Conservation (phyloP, 805 yeast species). For the Wickerhamia fluorescens region DNA sequence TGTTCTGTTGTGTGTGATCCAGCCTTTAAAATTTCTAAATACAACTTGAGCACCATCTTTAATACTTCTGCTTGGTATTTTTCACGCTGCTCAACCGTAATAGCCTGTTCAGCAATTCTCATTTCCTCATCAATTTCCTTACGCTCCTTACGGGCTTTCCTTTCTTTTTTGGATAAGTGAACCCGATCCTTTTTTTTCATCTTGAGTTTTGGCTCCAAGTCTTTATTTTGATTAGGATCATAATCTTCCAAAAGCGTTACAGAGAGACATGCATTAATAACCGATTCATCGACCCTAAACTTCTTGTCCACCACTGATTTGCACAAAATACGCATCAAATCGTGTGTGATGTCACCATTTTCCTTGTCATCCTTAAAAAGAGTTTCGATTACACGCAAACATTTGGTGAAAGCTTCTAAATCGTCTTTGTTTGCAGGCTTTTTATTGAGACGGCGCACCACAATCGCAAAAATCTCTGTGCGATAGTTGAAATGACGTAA, state of each 20-base stretch:
- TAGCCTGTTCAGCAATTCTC: conserved; percentile 78
- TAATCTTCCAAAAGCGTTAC: conserved; percentile 61
- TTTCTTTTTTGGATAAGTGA: conserved; percentile 84
- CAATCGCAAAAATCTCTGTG: conserved; percentile 59
- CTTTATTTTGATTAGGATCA: conserved; percentile 54
- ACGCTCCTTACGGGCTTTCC: conserved; percentile 80
- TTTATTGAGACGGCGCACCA: conserved; percentile 61
- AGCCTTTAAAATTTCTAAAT: conserved; percentile 65
- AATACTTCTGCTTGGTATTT: conserved; percentile 77
- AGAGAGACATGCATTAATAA: conserved; percentile 64
- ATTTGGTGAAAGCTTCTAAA: conserved; percentile 44
- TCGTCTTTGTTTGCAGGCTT: conserved; percentile 46
- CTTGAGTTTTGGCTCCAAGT: conserved; percentile 37
- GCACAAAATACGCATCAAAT: conserved; percentile 57
- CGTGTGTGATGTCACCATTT: conserved; percentile 74
- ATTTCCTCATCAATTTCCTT: conserved; percentile 85
- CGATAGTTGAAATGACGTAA: conserved; percentile 78
- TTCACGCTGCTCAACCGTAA: conserved; percentile 83
- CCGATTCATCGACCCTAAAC: conserved; percentile 78
- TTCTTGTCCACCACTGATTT: conserved; percentile 68
- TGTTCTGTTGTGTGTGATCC: conserved; percentile 26
- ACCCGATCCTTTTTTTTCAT: conserved; percentile 81
- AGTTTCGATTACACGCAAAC: conserved; percentile 61
- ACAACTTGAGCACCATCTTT: conserved; percentile 62
- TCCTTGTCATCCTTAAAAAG: conserved; percentile 70